Percentiles rank a stretch among this genome's conserved stretches.
Evolutionary conservation across 2,329 filamentous ascomycete species (phyloP).

Genomic region (Sporothrix phasma): DNA sequence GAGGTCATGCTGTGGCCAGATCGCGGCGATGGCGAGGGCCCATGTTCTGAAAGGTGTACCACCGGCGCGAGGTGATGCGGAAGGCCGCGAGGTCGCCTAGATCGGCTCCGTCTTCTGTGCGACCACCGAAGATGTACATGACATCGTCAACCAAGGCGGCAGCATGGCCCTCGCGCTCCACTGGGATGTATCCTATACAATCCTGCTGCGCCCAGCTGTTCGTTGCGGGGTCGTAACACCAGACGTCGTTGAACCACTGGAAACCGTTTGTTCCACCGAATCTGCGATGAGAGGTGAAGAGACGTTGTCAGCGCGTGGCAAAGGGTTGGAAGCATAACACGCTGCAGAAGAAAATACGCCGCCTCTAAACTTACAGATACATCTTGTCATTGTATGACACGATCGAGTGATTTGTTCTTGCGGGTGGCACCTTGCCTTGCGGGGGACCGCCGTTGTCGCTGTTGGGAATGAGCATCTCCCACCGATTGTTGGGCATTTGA

Average conservation of each 20-base stretch:
- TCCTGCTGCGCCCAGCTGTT: conserved; percentile 85
- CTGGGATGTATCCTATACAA: conserved; percentile 95
- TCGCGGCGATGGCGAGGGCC: conserved; percentile 86
- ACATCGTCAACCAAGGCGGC: conserved; percentile 90
- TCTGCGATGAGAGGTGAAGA: conserved; percentile 33
- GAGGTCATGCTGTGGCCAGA: conserved; percentile 98
- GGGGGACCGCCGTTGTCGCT: conserved; percentile 51
- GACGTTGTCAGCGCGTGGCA: not conserved
- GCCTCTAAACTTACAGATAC: conserved; percentile 59
- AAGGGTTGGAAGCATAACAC: not conserved
- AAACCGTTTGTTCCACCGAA: conserved; percentile 95
- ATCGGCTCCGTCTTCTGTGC: conserved; percentile 86
- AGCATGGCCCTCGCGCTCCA: conserved; percentile 87
- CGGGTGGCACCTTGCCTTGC: conserved; percentile 64
- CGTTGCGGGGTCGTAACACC: conserved; percentile 77
- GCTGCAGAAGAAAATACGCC: not conserved
- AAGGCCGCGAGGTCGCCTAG: conserved; percentile 84
- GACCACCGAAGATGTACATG: conserved; percentile 98
- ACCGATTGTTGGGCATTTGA: conserved; percentile 81
- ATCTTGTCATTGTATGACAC: conserved; percentile 88
- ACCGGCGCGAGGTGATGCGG: conserved; percentile 65
- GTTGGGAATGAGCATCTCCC: conserved; percentile 83
- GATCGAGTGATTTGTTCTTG: conserved; percentile 88
- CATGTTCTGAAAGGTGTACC: conserved; percentile 99
- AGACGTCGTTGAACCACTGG: conserved; percentile 98